These are phyloP conservation scores for Flaveria robusta DNA, from an alignment of 129 eudicot genomes.

Conservation along the genomic window DNA sequence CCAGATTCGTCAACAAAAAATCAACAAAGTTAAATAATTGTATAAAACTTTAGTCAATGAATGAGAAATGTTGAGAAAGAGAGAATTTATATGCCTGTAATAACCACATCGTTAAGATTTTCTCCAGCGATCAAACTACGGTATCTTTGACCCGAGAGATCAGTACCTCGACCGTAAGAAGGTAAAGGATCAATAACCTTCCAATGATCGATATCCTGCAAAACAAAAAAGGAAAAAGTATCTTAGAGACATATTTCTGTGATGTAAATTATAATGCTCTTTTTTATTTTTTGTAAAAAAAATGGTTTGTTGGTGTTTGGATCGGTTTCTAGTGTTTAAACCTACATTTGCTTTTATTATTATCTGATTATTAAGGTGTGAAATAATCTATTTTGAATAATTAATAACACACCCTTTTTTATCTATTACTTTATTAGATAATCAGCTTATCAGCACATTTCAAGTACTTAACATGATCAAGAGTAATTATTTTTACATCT, in stretches of 20 bases:
- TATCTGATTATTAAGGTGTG: background rate
- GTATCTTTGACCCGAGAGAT: slow-evolving; percentile 72
- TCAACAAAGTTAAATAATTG: background rate
- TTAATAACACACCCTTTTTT: background rate
- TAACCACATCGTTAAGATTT: slow-evolving; percentile 71
- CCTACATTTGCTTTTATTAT: background rate
- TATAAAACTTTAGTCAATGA: background rate
- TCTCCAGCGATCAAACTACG: slow-evolving; percentile 76
- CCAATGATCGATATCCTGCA: slow-evolving; percentile 69
- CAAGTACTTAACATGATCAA: background rate
- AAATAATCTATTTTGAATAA: background rate
- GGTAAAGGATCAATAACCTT: slow-evolving; percentile 71
- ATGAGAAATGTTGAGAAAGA: background rate
- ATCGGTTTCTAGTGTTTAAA: background rate
- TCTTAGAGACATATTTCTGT: background rate
- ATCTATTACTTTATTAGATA: background rate
- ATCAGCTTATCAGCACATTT: background rate
- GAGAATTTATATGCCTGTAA: slow-evolving; percentile 52
- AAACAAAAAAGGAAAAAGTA: background rate
- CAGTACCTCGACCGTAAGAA: slow-evolving; percentile 79
- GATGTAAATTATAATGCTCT: background rate
- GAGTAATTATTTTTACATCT: background rate
- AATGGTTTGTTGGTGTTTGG: background rate
- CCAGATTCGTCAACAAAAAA: background rate
- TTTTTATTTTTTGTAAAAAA: background rate